phyloP scores from a whole-genome alignment of 257 asterid genomes.

The Hygrophila difformis region DNA sequence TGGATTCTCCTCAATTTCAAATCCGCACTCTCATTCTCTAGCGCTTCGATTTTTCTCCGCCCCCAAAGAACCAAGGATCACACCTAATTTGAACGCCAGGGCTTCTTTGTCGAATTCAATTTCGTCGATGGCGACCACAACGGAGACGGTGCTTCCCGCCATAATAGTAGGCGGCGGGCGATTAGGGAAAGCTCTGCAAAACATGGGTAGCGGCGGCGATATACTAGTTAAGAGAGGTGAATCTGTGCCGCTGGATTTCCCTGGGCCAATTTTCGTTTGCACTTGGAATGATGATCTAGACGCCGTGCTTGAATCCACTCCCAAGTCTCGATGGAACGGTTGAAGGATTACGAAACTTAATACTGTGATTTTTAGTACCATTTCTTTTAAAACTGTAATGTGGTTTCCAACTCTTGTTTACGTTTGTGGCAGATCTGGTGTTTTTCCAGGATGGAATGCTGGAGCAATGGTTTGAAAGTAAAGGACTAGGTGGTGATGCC shows the following conservation, averaged over 20 bases:
- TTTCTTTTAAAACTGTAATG: too few species aligned
- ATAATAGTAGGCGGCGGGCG: slow-evolving; percentile 96
- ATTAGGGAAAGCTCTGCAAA: slow-evolving; percentile 82
- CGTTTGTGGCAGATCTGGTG: slow-evolving; percentile 94
- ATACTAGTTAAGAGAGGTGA: slow-evolving; percentile 78
- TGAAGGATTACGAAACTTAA: slow-evolving; percentile 14
- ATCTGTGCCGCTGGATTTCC: slow-evolving; percentile 65
- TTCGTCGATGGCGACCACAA: slow-evolving; percentile 40
- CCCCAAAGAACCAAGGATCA: slow-evolving; percentile 22
- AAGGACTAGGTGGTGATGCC: slow-evolving; percentile 74
- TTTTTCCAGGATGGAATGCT: slow-evolving; percentile 99
- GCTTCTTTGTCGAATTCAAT: slow-evolving; percentile 38
- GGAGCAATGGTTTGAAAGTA: slow-evolving; percentile 92
- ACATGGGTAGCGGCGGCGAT: slow-evolving; percentile 82
- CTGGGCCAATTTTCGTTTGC: slow-evolving; percentile 84
- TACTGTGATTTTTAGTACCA: too few species aligned
- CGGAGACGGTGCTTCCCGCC: slow-evolving; percentile 62
- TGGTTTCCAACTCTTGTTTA: too few species aligned
- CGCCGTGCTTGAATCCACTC: slow-evolving; percentile 80
- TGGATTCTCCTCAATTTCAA: slow-evolving; percentile 36
- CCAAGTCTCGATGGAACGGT: slow-evolving; percentile 91
- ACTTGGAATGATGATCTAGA: slow-evolving; percentile 92
- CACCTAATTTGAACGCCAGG: slow-evolving; percentile 15
- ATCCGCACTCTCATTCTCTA: slow-evolving; percentile 31
- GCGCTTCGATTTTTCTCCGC: slow-evolving; percentile 37